Conservation (phyloP, 805 yeast species). For the Myxozyma vanderwaltii region DNA sequence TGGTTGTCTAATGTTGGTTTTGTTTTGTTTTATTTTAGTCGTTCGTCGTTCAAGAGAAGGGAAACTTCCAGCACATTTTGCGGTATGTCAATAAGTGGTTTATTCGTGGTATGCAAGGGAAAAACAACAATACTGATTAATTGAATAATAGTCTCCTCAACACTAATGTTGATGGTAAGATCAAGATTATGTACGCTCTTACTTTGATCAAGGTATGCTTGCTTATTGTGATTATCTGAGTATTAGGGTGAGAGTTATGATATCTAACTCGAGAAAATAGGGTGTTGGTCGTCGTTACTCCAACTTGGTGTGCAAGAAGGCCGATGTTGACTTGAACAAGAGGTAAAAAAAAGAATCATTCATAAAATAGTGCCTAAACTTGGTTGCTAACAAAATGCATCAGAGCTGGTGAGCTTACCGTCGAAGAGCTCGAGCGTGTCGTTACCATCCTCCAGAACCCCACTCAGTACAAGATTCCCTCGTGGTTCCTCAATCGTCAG, state of each 20-base stretch:
- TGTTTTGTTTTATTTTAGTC: constrained; percentile 54
- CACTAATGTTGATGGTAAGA: constrained; percentile 99
- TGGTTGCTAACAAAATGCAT: no score
- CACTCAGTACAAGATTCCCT: constrained; percentile 97
- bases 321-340: constrained; percentile 97
- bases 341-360: constrained; percentile 47
- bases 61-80: constrained; percentile 99
- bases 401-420: constrained; percentile 98
- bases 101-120: not conserved
- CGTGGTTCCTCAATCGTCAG: constrained; percentile 99
- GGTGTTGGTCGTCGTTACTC: constrained; percentile 99
- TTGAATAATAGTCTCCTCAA: constrained; percentile 78
- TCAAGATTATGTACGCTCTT: constrained; percentile 99
- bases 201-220: constrained; percentile 68
- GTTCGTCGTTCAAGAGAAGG: constrained; percentile 98
- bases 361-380: no score
- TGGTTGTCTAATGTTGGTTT: no score
- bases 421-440: constrained; percentile 99
- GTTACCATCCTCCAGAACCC: constrained; percentile 99
- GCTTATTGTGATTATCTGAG: not conserved
- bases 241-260: not conserved
- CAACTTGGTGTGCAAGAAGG: constrained; percentile 99
- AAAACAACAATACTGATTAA: constrained; percentile 11
- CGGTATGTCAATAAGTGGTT: constrained; percentile 67
- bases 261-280: constrained; percentile 47